Evolutionary conservation across 2,329 filamentous ascomycete genomes (phyloP), one percentile per base, ranked within the genome.

Genomic region (Cercospora berteroae): DNA sequence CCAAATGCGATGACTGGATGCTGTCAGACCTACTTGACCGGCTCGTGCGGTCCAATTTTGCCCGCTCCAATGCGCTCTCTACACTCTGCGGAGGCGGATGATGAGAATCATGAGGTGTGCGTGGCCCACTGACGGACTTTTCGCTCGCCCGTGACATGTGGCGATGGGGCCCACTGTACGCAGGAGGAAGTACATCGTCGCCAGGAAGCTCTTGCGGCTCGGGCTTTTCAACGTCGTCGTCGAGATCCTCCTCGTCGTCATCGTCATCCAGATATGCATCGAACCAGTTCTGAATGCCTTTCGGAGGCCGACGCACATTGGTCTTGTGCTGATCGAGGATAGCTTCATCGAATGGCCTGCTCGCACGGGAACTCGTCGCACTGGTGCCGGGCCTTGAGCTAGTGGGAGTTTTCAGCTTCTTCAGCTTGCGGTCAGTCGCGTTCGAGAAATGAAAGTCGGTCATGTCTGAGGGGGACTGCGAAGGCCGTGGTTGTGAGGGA

Each of bases 271-370:
- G 50, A 50, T 66, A 74, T 3, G 79, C 82, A 64, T 84, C 83
- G 65, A 84, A 84, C 83, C 83, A 84, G 67, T 84, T 81, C 67
- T 83, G 77, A 29, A 83, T 81, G 7, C 82, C 82, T 59, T 80
- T 82, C 4, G 82, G 82, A 16, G 82, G 82, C 36, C 81, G 76
- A 39, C 81, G 77, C 18, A 83, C 79, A 65, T 84, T 79, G 27
- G 81, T 77, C 73, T 84, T 84, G 64, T 81, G 78, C 70, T 77
- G 81, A 67, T 83, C 81, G 70, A 79, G 81, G 42, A 78, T 74
- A 58, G 82, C 80, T 29, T 77, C 76, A 64, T 76, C 76, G 66
- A 76, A 75, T 7, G 72, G 63, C 62, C 59, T 66, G 50, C 59
- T 60, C 50, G 56, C 57, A 29, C 64, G 33, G 29, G 57, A 39